These are phyloP conservation scores for Nannochloropsis granulata DNA, from an alignment of 108 stramenopile genomes.

Conservation along the genomic window DNA sequence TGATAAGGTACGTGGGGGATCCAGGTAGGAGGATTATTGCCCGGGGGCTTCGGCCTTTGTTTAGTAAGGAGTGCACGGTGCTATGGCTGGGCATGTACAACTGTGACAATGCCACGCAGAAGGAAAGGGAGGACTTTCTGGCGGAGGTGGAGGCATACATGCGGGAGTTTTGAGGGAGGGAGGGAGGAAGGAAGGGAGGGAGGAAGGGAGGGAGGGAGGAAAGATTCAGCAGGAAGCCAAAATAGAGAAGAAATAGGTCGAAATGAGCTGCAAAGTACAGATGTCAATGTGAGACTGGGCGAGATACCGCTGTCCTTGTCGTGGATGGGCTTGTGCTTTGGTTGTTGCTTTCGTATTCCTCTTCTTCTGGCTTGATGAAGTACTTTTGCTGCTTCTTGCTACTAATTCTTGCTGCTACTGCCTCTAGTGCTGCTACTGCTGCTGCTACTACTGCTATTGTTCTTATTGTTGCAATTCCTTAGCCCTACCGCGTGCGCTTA, in stretches of 20 bases:
- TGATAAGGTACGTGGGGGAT: slow-evolving; percentile 26
- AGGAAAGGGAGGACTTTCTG: slow-evolving; percentile 5
- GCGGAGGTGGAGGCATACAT: not conserved
- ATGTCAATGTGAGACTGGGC: no score
- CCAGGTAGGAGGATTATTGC: slow-evolving; percentile 14
- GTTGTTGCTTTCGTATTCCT: no score
- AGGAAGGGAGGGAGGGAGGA: not conserved
- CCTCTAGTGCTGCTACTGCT: no score
- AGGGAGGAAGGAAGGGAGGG: no score
- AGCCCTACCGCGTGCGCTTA: no score
- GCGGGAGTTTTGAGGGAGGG: not conserved
- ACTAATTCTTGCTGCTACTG: no score
- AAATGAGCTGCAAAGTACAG: not conserved
- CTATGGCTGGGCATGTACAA: slow-evolving; percentile 21
- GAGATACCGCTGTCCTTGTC: no score
- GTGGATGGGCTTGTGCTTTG: no score
- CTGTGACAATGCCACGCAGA: slow-evolving; percentile 2
- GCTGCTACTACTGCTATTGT: no score
- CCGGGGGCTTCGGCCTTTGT: slow-evolving; percentile 16
- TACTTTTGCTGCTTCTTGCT: no score
- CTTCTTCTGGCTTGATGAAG: no score
- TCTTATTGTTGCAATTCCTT: no score
- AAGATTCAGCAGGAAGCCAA: not conserved
- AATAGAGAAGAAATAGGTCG: not conserved
- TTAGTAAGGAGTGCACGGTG: slow-evolving; percentile 14